A percentile compares a stretch with the other conserved stretches of the same genome.
Evolutionary conservation across 139 green algal species (phyloP).

Genomic region (Picocystis salinarum): DNA sequence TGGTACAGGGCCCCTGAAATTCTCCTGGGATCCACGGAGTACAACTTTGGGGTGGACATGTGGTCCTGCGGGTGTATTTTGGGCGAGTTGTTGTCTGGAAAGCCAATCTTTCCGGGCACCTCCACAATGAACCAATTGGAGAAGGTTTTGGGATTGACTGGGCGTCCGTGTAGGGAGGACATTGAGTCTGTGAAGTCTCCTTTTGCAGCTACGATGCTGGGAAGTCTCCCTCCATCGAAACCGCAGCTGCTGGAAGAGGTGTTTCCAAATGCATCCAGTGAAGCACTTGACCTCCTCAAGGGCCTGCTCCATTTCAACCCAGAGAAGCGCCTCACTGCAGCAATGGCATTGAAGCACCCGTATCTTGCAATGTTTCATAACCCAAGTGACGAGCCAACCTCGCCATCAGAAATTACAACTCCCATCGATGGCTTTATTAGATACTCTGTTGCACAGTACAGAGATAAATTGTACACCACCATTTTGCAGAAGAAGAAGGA

Average conservation of each 20-base stretch:
- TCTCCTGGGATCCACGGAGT: slow-evolving; percentile 74
- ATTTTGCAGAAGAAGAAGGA: slow-evolving; percentile 75
- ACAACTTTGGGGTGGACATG: slow-evolving; percentile 95
- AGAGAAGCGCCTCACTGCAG: slow-evolving; percentile 63
- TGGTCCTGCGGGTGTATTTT: slow-evolving; percentile 95
- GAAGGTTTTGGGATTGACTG: slow-evolving; percentile 3
- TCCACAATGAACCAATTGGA: slow-evolving; percentile 55
- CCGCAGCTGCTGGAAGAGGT: slow-evolving; percentile 32
- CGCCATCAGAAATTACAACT: slow-evolving; percentile 48
- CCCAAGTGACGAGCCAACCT: slow-evolving; percentile 53
- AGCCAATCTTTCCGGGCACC: slow-evolving; percentile 74
- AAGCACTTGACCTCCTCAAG: slow-evolving; percentile 66
- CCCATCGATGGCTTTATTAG: slow-evolving; percentile 91
- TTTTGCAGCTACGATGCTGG: slow-evolving; percentile 86
- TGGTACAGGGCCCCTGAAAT: slow-evolving; percentile 90
- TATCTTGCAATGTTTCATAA: slow-evolving; percentile 92
- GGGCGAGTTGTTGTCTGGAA: slow-evolving; percentile 72
- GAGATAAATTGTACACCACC: slow-evolving; percentile 67
- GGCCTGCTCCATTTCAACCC: slow-evolving; percentile 57
- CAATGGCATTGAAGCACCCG: slow-evolving; percentile 74
- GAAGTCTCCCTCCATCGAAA: slow-evolving; percentile 38
- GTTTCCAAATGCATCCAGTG: slow-evolving; percentile 50
- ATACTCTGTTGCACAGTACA: slow-evolving; percentile 50
- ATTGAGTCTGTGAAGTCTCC: slow-evolving; percentile 63
- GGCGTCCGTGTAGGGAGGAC: slow-evolving; percentile 37